phyloP scores from a whole-genome alignment of 1,284 basidiomycete species.

The Meripilus lineatus region DNA sequence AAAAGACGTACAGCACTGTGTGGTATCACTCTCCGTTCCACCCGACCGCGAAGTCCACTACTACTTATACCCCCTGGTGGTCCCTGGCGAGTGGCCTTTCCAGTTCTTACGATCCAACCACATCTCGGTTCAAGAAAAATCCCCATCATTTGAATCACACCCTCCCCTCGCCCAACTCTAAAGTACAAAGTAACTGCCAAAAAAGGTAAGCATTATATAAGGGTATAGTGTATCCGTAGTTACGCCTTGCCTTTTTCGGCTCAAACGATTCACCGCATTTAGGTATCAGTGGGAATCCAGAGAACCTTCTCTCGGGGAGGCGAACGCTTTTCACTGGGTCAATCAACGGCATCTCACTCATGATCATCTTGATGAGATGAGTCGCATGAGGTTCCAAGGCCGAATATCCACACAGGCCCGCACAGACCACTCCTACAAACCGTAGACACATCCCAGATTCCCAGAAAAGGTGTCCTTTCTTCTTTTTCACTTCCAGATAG shows the following conservation, averaged over 20 bases:
- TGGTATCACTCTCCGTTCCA: neutral
- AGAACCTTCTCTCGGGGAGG: neutral
- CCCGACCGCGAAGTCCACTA: slow-evolving; percentile 1
- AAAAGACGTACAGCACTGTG: neutral
- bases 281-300: neutral
- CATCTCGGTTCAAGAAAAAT: neutral
- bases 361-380: no score
- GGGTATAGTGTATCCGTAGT: neutral
- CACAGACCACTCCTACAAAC: no score
- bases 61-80: neutral
- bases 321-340: no score
- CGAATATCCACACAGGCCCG: no score
- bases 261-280: slow-evolving; percentile 15
- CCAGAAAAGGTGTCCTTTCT: no score
- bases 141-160: neutral
- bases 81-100: neutral
- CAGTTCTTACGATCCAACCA: neutral
- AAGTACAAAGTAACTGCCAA: slow-evolving; percentile 22
- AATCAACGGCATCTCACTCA: no score
- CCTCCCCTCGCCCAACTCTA: neutral
- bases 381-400: no score
- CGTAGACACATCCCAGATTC: neutral
- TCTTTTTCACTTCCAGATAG: no score
- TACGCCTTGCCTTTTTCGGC: slow-evolving; percentile 18
- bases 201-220: slow-evolving; percentile 15